These are phyloP conservation scores for Lichtheimia corymbifera DNA, from an alignment of 371 early-diverging fungal genomes.

Conservation along the genomic window DNA sequence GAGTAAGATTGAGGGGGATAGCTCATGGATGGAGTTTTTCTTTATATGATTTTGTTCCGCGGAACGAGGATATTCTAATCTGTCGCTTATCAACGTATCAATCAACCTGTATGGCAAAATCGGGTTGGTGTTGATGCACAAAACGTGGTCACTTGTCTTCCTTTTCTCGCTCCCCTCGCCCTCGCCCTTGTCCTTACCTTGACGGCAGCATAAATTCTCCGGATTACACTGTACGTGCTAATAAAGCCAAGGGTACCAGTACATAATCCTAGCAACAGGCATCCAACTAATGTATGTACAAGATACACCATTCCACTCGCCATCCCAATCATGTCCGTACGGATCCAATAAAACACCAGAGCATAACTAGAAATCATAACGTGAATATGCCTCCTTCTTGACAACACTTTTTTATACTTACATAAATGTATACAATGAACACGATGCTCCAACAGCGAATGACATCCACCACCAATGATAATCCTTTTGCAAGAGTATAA, in stretches of 20 bases:
- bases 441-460: constrained; percentile 32
- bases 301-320: constrained; percentile 33
- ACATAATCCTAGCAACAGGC: constrained; percentile 30
- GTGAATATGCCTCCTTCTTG: not conserved
- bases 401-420: constrained; percentile 13
- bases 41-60: constrained; percentile 11
- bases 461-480: constrained; percentile 58
- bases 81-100: no score
- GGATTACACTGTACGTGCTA: constrained; percentile 32
- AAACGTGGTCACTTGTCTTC: constrained; percentile 4
- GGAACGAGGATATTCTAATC: constrained; percentile 1
- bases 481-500: constrained; percentile 20
- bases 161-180: not conserved
- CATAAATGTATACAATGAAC: constrained; percentile 34
- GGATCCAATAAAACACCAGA: constrained; percentile 28
- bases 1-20: not conserved
- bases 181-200: constrained; percentile 25
- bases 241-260: constrained; percentile 48
- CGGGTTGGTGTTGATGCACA: not conserved
- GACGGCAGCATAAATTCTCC: constrained; percentile 42
- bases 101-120: constrained; percentile 3
- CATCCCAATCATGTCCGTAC: constrained; percentile 24
- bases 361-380: constrained; percentile 29
- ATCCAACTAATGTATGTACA: constrained; percentile 31
- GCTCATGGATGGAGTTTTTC: not conserved